phyloP scores from a whole-genome alignment of 345 rosid species.

The Capsella bursapastoris region DNA sequence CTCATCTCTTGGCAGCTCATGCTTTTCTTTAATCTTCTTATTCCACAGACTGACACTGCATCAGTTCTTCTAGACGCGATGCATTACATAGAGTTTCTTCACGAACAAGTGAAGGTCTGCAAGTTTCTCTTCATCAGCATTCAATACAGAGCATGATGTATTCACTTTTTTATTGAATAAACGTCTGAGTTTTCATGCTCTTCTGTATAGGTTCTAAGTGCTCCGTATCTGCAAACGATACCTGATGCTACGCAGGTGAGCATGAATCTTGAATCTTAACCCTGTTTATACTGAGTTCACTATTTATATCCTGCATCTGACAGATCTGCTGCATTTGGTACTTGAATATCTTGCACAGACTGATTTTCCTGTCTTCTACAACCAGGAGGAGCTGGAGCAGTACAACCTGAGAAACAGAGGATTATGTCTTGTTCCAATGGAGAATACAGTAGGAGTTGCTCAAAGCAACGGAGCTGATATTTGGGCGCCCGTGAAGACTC shows the following conservation, averaged over 20 bases:
- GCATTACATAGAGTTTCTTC: constrained; percentile 91
- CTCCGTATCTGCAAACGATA: constrained; percentile 80
- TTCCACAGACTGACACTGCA: constrained; percentile 90
- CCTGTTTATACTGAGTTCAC: not conserved
- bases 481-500: constrained; percentile 91
- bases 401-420: constrained; percentile 76
- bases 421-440: constrained; percentile 82
- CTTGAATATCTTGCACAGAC: constrained; percentile 1
- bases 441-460: constrained; percentile 73
- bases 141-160: not conserved
- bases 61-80: constrained; percentile 86
- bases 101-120: constrained; percentile 94
- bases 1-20: not conserved
- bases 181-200: not conserved
- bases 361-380: constrained; percentile 11
- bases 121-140: constrained; percentile 31
- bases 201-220: constrained; percentile 80
- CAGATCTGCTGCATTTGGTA: not conserved
- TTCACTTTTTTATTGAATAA: not conserved
- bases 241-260: constrained; percentile 64
- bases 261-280: constrained; percentile 18
- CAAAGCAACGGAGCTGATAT: constrained; percentile 94
- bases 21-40: constrained; percentile 20
- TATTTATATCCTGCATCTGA: not conserved
- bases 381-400: constrained; percentile 56